phyloP scores from a whole-genome alignment of 1,284 basidiomycete genomes.

The Vanrija sp. region DNA sequence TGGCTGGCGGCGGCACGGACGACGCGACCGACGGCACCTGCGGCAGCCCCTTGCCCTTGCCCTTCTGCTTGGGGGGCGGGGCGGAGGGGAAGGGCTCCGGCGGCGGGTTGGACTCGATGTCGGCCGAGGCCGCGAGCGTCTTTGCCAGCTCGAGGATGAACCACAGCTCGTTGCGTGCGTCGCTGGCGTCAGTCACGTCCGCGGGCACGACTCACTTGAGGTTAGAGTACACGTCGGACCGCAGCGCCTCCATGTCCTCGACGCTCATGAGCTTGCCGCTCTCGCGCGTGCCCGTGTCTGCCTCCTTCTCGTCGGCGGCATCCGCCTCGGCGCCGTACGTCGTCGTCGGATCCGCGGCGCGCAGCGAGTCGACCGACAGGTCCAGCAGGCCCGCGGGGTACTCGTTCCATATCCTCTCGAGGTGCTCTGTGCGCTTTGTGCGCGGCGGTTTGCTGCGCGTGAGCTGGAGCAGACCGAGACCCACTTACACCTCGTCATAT shows the following conservation, averaged over 20 bases:
- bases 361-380: slow-evolving; percentile 28
- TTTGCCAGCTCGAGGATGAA: slow-evolving; percentile 40
- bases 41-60: slow-evolving; percentile 6
- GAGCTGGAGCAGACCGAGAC: too few species aligned
- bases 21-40: neutral
- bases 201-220: slow-evolving; percentile 31
- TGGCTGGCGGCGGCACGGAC: neutral
- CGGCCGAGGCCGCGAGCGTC: slow-evolving; percentile 26
- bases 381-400: slow-evolving; percentile 40
- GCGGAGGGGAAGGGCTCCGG: slow-evolving; percentile 15
- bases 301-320: slow-evolving; percentile 5
- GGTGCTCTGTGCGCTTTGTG: slow-evolving; percentile 31
- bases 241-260: slow-evolving; percentile 39
- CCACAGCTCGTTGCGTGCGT: slow-evolving; percentile 45
- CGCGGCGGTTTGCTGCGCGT: slow-evolving; percentile 11
- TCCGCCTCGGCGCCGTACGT: slow-evolving; percentile 12
- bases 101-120: slow-evolving; percentile 31
- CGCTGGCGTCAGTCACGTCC: slow-evolving; percentile 14
- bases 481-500: slow-evolving; percentile 30
- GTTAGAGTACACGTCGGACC: slow-evolving; percentile 28
- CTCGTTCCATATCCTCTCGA: slow-evolving; percentile 42
- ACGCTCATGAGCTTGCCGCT: slow-evolving; percentile 24
- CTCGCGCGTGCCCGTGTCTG: slow-evolving; percentile 11
- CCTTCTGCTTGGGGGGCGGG: neutral
- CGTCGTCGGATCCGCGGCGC: slow-evolving; percentile 5